A percentile compares a stretch with the other conserved stretches of the same genome.
Conservation (phyloP, 495 filamentous ascomycete genomes). For the Mycothermus thermophilus region DNA sequence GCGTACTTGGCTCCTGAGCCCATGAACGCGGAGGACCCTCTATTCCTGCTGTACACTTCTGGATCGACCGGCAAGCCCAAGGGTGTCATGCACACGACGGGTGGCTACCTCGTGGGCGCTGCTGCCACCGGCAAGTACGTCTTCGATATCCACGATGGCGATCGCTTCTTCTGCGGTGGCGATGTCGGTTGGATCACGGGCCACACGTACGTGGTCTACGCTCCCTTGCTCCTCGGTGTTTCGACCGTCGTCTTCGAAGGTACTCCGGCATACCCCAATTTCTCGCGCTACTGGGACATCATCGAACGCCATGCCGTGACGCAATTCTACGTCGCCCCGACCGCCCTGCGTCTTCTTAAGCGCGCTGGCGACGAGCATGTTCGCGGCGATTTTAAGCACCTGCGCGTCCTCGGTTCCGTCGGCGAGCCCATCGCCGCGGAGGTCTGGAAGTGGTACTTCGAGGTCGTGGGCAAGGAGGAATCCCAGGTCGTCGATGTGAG, state of each 20-base stretch:
- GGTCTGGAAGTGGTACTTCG: slow-evolving; percentile 99
- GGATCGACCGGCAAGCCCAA: slow-evolving; percentile 97
- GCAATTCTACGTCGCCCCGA: slow-evolving; percentile 97
- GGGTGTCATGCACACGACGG: slow-evolving; percentile 97
- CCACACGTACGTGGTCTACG: slow-evolving; percentile 98
- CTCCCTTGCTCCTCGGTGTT: slow-evolving; percentile 81
- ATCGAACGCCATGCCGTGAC: slow-evolving; percentile 90
- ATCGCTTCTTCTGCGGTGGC: slow-evolving; percentile 93
- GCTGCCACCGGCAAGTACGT: slow-evolving; percentile 95
- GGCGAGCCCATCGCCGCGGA: slow-evolving; percentile 97
- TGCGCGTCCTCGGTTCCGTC: slow-evolving; percentile 88
- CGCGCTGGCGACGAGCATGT: slow-evolving; percentile 87
- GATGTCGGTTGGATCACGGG: slow-evolving; percentile 99
- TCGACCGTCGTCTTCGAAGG: slow-evolving; percentile 98
- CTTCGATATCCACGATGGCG: slow-evolving; percentile 90
- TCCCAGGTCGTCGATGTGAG: slow-evolving; percentile 90
- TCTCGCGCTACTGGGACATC: slow-evolving; percentile 97
- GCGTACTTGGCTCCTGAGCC: slow-evolving; percentile 74
- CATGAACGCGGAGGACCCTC: slow-evolving; percentile 85
- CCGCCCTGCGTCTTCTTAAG: slow-evolving; percentile 84
- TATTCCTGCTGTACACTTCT: slow-evolving; percentile 96
- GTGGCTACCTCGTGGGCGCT: slow-evolving; percentile 82
- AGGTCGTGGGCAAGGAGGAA: slow-evolving; percentile 86
- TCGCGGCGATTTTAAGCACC: slow-evolving; percentile 72
- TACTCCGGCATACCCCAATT: slow-evolving; percentile 92